These are phyloP conservation scores for Lasiosphaeria hispida DNA, from an alignment of 495 filamentous ascomycete genomes.

Conservation along the genomic window DNA sequence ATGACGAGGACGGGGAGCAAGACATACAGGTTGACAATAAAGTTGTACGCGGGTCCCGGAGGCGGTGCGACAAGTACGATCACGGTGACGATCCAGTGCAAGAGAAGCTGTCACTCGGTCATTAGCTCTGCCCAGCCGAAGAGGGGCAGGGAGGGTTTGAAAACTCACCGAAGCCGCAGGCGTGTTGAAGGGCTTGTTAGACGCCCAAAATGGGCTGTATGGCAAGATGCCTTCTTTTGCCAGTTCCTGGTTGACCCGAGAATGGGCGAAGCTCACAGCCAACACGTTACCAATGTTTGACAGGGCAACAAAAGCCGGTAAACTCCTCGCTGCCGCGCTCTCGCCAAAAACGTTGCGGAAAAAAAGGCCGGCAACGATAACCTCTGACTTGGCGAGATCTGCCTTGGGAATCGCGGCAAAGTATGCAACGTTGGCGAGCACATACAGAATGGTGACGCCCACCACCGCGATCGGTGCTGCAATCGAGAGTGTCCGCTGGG, in stretches of 20 bases:
- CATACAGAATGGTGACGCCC: conserved; percentile 58
- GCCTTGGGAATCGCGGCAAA: conserved; percentile 43
- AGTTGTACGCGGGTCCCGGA: conserved; percentile 44
- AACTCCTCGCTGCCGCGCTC: conserved; percentile 38
- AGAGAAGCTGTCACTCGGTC: conserved; percentile 35
- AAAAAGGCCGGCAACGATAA: conserved; percentile 48
- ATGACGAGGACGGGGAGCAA: background rate
- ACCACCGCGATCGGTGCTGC: conserved; percentile 60
- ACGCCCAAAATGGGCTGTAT: conserved; percentile 51
- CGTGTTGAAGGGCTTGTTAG: conserved; percentile 31
- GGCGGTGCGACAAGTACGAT: conserved; percentile 50
- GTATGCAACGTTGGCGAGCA: conserved; percentile 65
- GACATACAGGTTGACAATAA: conserved; percentile 46
- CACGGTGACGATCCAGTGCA: conserved; percentile 52
- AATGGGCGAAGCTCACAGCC: conserved; percentile 49
- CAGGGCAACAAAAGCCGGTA: conserved; percentile 61
- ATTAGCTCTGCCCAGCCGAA: background rate
- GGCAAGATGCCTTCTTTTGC: conserved; percentile 66
- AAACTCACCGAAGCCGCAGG: conserved; percentile 44
- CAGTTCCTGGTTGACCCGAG: conserved; percentile 67
- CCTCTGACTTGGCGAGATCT: conserved; percentile 52
- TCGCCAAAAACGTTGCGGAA: conserved; percentile 46
- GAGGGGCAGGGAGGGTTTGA: background rate
- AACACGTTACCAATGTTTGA: conserved; percentile 61
- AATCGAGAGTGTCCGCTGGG: conserved; percentile 57